Percentiles rank a stretch among this genome's conserved stretches.
These are phyloP conservation scores for Hysterangium stoloniferum DNA, from an alignment of 768 basidiomycete genomes.

Conservation along the genomic window DNA sequence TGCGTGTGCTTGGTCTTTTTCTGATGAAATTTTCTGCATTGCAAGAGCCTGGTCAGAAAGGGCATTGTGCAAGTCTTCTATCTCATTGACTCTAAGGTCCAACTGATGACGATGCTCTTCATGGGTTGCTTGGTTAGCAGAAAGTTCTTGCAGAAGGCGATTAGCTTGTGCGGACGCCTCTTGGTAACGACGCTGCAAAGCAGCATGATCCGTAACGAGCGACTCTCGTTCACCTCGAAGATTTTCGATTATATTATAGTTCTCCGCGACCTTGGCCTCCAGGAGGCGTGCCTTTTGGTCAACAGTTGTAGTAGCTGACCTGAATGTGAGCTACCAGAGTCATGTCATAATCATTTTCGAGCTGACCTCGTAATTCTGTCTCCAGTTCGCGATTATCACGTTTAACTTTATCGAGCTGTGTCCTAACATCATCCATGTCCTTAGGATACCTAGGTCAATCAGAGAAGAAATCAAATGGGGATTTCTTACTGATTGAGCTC, in stretches of 20 bases:
- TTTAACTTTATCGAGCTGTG: slow-evolving; percentile 60
- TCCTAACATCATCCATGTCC: slow-evolving; percentile 76
- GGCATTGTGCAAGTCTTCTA: slow-evolving; percentile 66
- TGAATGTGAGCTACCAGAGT: not conserved
- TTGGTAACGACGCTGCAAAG: slow-evolving; percentile 58
- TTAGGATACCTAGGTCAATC: slow-evolving; percentile 22
- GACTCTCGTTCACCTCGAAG: slow-evolving; percentile 70
- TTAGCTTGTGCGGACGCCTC: slow-evolving; percentile 62
- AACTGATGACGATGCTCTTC: slow-evolving; percentile 67
- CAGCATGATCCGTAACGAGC: slow-evolving; percentile 62
- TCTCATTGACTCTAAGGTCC: slow-evolving; percentile 61
- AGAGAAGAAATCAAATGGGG: not conserved
- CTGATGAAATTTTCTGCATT: slow-evolving; percentile 54
- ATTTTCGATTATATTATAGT: slow-evolving; percentile 60
- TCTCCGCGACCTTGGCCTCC: slow-evolving; percentile 61
- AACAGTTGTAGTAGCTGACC: slow-evolving; percentile 51
- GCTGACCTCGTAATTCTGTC: slow-evolving; percentile 60
- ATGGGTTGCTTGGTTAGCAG: slow-evolving; percentile 55
- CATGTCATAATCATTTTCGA: not conserved
- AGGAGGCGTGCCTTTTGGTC: slow-evolving; percentile 71
- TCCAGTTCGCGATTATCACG: slow-evolving; percentile 69
- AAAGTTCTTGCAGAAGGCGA: slow-evolving; percentile 53
- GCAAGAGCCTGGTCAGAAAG: slow-evolving; percentile 53
- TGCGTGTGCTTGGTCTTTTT: slow-evolving; percentile 50
- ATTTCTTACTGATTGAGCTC: slow-evolving; percentile 59